Evolutionary conservation across 441 rosid species (phyloP).

Genomic region (Gossypium gossypioides): DNA sequence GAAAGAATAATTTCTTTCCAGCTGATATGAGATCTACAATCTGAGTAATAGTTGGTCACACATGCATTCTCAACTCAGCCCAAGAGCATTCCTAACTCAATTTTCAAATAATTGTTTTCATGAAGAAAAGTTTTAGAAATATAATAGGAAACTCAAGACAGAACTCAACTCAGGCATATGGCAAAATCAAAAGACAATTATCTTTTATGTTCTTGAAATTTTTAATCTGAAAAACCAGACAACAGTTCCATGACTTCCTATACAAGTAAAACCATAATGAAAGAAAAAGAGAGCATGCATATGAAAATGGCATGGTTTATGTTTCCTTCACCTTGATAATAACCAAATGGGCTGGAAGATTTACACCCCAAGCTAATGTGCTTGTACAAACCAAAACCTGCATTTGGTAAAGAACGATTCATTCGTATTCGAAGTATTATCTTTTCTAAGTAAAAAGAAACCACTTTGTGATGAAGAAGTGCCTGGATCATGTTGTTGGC

Average conservation of each 20-base stretch:
- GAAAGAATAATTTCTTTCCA: background rate
- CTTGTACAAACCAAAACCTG: conserved; percentile 96
- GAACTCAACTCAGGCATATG: background rate
- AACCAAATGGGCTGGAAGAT: conserved; percentile 96
- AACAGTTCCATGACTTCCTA: background rate
- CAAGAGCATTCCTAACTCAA: background rate
- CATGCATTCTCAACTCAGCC: background rate
- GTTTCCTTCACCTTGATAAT: conserved; percentile 68
- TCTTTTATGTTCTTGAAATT: background rate
- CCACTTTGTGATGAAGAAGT: conserved; percentile 19
- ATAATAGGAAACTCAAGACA: background rate
- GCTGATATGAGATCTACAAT: background rate
- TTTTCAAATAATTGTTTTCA: background rate
- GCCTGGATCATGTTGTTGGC: conserved; percentile 95
- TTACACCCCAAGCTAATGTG: conserved; percentile 98
- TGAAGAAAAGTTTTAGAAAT: background rate
- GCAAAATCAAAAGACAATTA: background rate
- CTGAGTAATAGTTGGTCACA: background rate
- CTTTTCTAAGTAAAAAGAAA: background rate
- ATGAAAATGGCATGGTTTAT: background rate
- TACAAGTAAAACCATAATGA: background rate
- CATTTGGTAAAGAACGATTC: conserved; percentile 13
- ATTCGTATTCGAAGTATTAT: background rate
- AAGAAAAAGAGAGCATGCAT: background rate
- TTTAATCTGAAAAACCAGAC: background rate